These are phyloP conservation scores for Botrytis byssoidea DNA, from an alignment of 2,329 filamentous ascomycete species.

Conservation along the genomic window DNA sequence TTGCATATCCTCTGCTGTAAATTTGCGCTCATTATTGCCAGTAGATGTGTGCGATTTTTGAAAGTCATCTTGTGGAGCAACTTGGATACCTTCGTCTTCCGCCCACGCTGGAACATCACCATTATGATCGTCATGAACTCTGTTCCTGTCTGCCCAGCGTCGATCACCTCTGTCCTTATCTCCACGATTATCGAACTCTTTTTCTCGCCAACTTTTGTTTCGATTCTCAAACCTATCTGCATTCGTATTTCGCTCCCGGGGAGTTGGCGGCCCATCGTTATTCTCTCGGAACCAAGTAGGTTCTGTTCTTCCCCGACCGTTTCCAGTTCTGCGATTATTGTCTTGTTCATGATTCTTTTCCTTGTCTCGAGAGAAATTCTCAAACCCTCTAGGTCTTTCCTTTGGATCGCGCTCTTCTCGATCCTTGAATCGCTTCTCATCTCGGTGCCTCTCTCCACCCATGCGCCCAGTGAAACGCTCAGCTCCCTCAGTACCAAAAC, in stretches of 20 bases:
- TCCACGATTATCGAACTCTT: conserved; percentile 41
- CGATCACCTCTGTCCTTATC: conserved; percentile 33
- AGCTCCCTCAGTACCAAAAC: conserved; percentile 68
- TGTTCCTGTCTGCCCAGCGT: conserved; percentile 49
- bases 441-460: conserved; percentile 50
- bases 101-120: conserved; percentile 72
- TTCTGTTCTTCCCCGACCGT: conserved; percentile 64
- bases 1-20: conserved; percentile 89
- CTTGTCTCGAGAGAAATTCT: conserved; percentile 50
- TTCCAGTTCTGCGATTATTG: conserved; percentile 61
- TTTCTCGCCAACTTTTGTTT: conserved; percentile 43
- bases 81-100: conserved; percentile 66
- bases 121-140: conserved; percentile 45
- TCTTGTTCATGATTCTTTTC: conserved; percentile 49
- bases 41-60: conserved; percentile 87
- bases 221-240: conserved; percentile 38
- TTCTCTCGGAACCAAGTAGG: conserved; percentile 69
- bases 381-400: conserved; percentile 51
- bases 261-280: conserved; percentile 33
- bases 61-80: conserved; percentile 85
- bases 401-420: conserved; percentile 56
- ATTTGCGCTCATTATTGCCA: conserved; percentile 37
- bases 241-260: conserved; percentile 38
- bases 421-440: conserved; percentile 47
- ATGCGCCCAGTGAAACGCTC: conserved; percentile 68